Conservation (phyloP, 257 asterid genomes). For the Mitragyna speciosa region DNA sequence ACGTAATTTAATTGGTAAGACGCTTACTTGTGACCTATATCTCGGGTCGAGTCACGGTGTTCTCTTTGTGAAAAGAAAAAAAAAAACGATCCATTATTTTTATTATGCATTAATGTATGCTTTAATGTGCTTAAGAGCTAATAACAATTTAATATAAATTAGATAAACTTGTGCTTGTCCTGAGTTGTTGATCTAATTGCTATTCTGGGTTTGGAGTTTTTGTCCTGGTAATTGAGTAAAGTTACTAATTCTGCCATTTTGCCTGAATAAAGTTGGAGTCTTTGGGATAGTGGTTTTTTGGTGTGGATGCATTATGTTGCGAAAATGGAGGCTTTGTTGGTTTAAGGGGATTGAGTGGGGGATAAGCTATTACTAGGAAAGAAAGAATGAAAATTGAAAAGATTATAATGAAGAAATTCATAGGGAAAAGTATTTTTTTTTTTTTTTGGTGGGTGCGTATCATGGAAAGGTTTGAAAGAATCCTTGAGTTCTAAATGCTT, state of each 20-base stretch:
- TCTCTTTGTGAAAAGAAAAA: too few relatives aligned
- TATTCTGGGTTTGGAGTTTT: not conserved
- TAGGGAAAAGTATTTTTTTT: too few relatives aligned
- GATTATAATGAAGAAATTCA: too few relatives aligned
- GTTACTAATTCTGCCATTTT: not conserved
- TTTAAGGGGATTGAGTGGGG: not conserved
- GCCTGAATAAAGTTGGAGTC: not conserved
- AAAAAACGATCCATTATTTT: too few relatives aligned
- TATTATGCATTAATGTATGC: too few relatives aligned
- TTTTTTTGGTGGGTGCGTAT: too few relatives aligned
- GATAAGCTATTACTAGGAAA: not conserved
- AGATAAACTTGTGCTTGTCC: not conserved
- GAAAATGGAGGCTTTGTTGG: not conserved
- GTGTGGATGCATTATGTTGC: not conserved
- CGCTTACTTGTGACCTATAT: too few relatives aligned
- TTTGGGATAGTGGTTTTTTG: not conserved
- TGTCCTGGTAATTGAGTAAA: not conserved
- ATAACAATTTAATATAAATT: too few relatives aligned
- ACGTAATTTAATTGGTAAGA: too few relatives aligned
- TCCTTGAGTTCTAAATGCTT: not conserved
- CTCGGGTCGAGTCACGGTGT: too few relatives aligned
- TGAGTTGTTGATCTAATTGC: not conserved
- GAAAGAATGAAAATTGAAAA: not conserved
- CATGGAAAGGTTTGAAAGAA: not conserved
- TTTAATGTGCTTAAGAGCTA: too few relatives aligned